Percentiles rank a stretch among this genome's conserved stretches.
Evolutionary conservation across 768 basidiomycete species (phyloP).

Genomic region (Pulveroboletus sp.): DNA sequence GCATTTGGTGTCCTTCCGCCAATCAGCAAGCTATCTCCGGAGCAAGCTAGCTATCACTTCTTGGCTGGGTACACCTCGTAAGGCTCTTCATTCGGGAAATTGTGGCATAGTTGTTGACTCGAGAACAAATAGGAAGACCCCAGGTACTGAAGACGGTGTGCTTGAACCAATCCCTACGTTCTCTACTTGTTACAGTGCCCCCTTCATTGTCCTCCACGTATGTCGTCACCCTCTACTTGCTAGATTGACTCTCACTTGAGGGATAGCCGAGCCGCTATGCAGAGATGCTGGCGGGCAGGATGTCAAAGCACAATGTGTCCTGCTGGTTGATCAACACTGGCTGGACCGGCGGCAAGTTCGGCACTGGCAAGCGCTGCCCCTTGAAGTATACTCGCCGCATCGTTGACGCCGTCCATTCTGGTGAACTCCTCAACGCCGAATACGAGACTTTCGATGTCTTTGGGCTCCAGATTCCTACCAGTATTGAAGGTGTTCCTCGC

Average conservation of each 20-base stretch:
- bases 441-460: conserved; percentile 83
- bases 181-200: conserved; percentile 97
- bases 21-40: conserved; percentile 84
- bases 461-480: conserved; percentile 78
- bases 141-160: conserved; percentile 98
- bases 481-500: conserved; percentile 79
- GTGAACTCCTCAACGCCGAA: conserved; percentile 81
- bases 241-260: background rate
- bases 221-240: conserved; percentile 20
- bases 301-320: conserved; percentile 82
- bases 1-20: conserved; percentile 98
- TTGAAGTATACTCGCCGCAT: conserved; percentile 94
- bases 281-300: conserved; percentile 92
- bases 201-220: conserved; percentile 97
- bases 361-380: conserved; percentile 90
- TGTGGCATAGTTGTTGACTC: conserved; percentile 9
- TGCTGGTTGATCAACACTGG: conserved; percentile 99
- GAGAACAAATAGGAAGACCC: conserved; percentile 68
- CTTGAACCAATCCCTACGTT: conserved; percentile 98
- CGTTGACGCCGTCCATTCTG: conserved; percentile 95
- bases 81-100: conserved; percentile 24
- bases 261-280: conserved; percentile 88
- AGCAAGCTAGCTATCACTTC: conserved; percentile 98
- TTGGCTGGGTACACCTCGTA: conserved; percentile 93
- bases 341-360: conserved; percentile 93